Conservation (phyloP, 768 basidiomycete genomes). For the Lentinula raphanica region DNA sequence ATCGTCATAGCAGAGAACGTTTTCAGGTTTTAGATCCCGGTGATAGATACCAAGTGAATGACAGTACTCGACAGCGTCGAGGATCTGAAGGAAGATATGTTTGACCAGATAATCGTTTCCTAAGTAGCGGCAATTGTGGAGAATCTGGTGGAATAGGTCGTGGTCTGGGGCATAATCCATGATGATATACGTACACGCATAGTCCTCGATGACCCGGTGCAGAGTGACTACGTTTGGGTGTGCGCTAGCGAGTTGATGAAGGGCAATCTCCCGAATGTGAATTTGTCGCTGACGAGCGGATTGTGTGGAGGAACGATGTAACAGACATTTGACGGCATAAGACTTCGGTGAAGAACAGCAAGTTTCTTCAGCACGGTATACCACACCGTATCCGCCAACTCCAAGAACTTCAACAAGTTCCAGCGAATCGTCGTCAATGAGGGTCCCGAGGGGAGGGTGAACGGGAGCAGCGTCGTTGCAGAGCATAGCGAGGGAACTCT, state of each 20-base stretch:
- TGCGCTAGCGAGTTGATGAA: conserved; percentile 69
- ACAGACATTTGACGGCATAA: conserved; percentile 91
- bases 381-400: conserved; percentile 91
- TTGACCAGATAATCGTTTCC: conserved; percentile 84
- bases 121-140: conserved; percentile 70
- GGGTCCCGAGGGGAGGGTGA: conserved; percentile 62
- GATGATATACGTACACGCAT: conserved; percentile 78
- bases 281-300: conserved; percentile 61
- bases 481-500: conserved; percentile 4
- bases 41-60: conserved; percentile 91
- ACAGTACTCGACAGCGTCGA: conserved; percentile 91
- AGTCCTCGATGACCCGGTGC: conserved; percentile 83
- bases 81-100: conserved; percentile 85
- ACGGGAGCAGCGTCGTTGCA: conserved; percentile 13
- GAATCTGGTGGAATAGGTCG: conserved; percentile 89
- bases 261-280: conserved; percentile 84
- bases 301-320: conserved; percentile 38
- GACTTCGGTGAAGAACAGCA: conserved; percentile 44
- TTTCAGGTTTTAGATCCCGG: conserved; percentile 97
- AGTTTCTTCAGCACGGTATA: conserved; percentile 79
- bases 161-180: conserved; percentile 91
- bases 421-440: conserved; percentile 78
- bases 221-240: conserved; percentile 84
- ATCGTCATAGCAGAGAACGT: conserved; percentile 78
- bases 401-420: conserved; percentile 86